Conservation (phyloP, 495 filamentous ascomycete species). For the Talaromyces trachyspermus region DNA sequence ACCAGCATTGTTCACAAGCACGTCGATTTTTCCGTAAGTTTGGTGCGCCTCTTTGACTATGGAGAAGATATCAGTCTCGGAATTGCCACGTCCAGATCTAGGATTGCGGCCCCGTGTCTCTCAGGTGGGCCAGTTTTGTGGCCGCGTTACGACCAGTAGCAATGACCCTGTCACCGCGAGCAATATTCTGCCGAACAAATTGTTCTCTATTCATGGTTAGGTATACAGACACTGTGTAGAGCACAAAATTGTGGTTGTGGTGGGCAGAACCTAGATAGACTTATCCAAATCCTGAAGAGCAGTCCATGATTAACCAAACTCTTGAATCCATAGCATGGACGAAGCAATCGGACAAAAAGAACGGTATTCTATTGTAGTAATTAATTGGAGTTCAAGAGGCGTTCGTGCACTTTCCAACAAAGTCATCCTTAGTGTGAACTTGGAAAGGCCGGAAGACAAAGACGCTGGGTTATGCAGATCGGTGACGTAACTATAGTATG, state of each 20-base stretch:
- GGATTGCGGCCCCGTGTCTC: constrained; percentile 25
- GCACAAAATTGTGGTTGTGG: no score
- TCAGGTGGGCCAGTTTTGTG: constrained; percentile 31
- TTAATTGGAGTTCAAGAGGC: no score
- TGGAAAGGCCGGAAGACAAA: no score
- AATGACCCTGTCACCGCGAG: constrained; percentile 44
- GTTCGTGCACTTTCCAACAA: no score
- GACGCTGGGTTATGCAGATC: no score
- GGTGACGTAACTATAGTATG: no score
- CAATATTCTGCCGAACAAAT: constrained; percentile 18
- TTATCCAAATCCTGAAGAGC: constrained; percentile 6
- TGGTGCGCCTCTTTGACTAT: constrained; percentile 5
- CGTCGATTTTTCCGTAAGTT: constrained; percentile 34
- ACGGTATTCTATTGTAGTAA: no score
- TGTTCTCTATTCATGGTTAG: background rate
- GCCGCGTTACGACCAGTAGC: constrained; percentile 44
- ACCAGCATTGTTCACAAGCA: constrained; percentile 56
- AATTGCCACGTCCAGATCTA: constrained; percentile 4
- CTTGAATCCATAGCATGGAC: background rate
- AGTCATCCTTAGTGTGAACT: no score
- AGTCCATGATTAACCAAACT: constrained; percentile 3
- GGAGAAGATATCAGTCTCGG: background rate
- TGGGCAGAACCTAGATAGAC: background rate
- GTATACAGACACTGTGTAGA: no score
- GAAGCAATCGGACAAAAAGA: no score